These are phyloP conservation scores for Hericium coralloides DNA, from an alignment of 768 basidiomycete genomes.

Conservation along the genomic window DNA sequence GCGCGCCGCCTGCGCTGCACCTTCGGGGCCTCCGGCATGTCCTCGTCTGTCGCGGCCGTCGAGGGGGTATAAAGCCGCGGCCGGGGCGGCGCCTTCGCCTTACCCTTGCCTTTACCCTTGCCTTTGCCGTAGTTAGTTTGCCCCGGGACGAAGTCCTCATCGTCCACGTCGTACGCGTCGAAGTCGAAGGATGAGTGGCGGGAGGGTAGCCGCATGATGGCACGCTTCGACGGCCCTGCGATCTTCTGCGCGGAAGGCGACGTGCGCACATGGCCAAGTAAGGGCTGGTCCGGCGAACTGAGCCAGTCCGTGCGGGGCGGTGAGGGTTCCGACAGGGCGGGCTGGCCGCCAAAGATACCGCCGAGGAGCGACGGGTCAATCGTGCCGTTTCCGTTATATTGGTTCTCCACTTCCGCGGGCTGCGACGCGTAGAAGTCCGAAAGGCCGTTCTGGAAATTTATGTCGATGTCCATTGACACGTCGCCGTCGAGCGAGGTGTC, in stretches of 20 bases:
- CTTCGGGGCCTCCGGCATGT: too few species aligned
- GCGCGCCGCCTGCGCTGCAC: too few species aligned
- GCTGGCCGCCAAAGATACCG: neutral
- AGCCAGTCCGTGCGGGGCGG: neutral
- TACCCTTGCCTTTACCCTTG: neutral
- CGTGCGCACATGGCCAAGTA: neutral
- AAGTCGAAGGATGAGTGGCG: too few species aligned
- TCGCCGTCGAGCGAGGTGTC: neutral
- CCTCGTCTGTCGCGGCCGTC: too few species aligned
- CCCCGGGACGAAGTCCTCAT: neutral
- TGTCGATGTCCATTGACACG: neutral
- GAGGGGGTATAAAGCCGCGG: too few species aligned
- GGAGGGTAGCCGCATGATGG: neutral
- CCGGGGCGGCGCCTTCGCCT: neutral
- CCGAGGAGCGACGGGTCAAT: conserved; percentile 11
- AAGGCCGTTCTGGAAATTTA: neutral
- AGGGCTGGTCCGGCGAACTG: neutral
- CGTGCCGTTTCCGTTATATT: conserved; percentile 7
- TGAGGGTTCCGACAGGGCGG: neutral
- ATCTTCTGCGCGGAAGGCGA: neutral
- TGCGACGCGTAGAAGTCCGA: neutral
- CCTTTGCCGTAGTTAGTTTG: neutral
- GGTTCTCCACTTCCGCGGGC: neutral
- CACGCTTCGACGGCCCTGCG: neutral
- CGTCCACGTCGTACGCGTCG: neutral